Base-by-base conservation (phyloP, 495 filamentous ascomycete genomes). In the Geopyxis carbonaria region DNA sequence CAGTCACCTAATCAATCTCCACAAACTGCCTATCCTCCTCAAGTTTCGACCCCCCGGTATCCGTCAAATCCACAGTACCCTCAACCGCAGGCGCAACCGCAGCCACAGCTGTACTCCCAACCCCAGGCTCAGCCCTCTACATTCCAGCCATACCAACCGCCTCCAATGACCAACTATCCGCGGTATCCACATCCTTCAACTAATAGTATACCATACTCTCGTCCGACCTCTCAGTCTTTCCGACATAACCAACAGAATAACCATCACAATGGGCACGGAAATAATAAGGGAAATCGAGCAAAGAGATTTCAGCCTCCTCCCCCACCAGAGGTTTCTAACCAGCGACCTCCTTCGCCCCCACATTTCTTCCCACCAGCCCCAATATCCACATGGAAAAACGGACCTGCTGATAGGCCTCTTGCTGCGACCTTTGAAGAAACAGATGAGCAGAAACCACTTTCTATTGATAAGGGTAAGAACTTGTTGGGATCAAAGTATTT, bases 361-460 rank as follows among this genome's bases (percentile, higher is more conserved):
- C 31, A 18, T 20, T 36, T 36, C 28, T 43, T 36, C 40, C 18
- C 31, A 1, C 22, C 15, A 5, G 37, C 24, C 21, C 43, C 21
- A 36, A 30, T 4, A 11, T 31, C 19, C 34, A 55, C 51, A 50
- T 22, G 50, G 47, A 46, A 53, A 43, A 15, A 42, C 51, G 19
- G 42, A 24, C 46, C 41, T 5, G 45, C 37, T 29, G 46, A 55
- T 29, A 46, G 20, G 13, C 51, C 51, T n/a, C 22, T 55, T 18
- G 51, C 43, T 25, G 31, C 51, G 32, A 55, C 43, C 16, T 46
- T 51, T 14, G 30, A 20, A 18, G 50, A 56, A 40, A 48, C 51
- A 10, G 51, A 55, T n/a, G n/a, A n/a, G n/a, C n/a, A n/a, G n/a
- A n/a, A n/a, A n/a, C n/a, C n/a, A n/a, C n/a, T n/a, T 11, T 7